These are phyloP conservation scores for Leccinum subgranulosum DNA, from an alignment of 768 basidiomycete species.

Conservation along the genomic window DNA sequence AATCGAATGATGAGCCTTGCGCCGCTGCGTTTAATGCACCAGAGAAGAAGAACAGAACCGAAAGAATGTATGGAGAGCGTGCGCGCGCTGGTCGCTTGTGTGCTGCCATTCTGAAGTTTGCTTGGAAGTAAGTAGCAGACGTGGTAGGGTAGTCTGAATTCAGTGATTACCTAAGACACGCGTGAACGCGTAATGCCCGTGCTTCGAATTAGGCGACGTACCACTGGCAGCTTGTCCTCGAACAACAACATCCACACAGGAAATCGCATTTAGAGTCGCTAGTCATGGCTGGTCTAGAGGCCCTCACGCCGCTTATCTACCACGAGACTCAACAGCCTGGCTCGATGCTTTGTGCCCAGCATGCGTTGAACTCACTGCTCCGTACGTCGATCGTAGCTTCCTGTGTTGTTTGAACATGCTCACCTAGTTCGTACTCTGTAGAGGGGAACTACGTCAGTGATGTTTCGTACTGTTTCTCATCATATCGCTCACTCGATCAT, in stretches of 20 bases:
- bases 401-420: conserved; percentile 40
- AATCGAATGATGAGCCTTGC: conserved; percentile 51
- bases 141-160: conserved; percentile 7
- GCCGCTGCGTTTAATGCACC: conserved; percentile 27
- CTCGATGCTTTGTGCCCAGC: conserved; percentile 85
- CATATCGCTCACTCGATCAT: conserved; percentile 14
- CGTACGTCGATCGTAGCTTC: conserved; percentile 47
- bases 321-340: conserved; percentile 76
- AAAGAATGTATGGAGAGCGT: conserved; percentile 6
- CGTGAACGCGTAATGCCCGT: conserved; percentile 25
- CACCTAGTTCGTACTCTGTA: conserved; percentile 17
- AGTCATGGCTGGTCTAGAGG: conserved; percentile 57
- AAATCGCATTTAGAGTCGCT: conserved; percentile 5
- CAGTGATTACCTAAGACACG: conserved; percentile 29
- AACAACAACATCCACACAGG: conserved; percentile 14
- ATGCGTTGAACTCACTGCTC: conserved; percentile 77
- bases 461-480: neutral
- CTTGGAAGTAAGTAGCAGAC: neutral
- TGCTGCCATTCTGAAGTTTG: conserved; percentile 20
- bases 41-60: conserved; percentile 19
- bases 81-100: conserved; percentile 9
- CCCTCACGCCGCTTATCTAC: conserved; percentile 58
- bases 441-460: conserved; percentile 49
- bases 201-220: conserved; percentile 15
- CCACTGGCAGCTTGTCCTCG: conserved; percentile 9